Conservation (phyloP, 371 early-diverging fungal species). For the Dipsacomyces acuminosporus region DNA sequence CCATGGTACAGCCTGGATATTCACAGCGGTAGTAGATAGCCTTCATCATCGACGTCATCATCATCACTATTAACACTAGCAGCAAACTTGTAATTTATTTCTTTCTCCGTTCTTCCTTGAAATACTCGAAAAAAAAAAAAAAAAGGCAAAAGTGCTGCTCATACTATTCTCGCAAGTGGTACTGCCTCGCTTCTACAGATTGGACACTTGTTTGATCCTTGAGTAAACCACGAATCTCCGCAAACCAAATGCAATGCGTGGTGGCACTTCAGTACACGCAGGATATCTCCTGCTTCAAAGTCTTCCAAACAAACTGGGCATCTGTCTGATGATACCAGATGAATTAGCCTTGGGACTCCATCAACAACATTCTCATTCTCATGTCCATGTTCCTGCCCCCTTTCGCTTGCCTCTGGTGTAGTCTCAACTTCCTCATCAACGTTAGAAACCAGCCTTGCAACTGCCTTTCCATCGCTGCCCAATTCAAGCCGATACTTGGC, state of each 20-base stretch:
- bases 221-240: conserved; percentile 45
- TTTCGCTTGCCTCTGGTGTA: no score
- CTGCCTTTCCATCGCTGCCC: not conserved
- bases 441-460: conserved; percentile 6
- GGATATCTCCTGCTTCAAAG: conserved; percentile 24
- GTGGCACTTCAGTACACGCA: conserved; percentile 38
- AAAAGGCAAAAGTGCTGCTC: no score
- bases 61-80: no score
- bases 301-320: conserved; percentile 47
- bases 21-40: conserved; percentile 9
- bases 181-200: conserved; percentile 45
- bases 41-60: no score
- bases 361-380: not conserved
- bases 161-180: not conserved
- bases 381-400: no score
- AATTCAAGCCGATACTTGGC: conserved; percentile 12
- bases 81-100: no score
- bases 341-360: conserved; percentile 2
- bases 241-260: conserved; percentile 41
- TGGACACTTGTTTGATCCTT: conserved; percentile 46
- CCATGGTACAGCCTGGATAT: conserved; percentile 39
- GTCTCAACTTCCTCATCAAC: not conserved
- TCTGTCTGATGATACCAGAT: conserved; percentile 40
- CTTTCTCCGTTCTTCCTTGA: no score
- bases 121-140: no score